Base-by-base conservation (phyloP, 345 rosid species). In the Populus davidiana region DNA sequence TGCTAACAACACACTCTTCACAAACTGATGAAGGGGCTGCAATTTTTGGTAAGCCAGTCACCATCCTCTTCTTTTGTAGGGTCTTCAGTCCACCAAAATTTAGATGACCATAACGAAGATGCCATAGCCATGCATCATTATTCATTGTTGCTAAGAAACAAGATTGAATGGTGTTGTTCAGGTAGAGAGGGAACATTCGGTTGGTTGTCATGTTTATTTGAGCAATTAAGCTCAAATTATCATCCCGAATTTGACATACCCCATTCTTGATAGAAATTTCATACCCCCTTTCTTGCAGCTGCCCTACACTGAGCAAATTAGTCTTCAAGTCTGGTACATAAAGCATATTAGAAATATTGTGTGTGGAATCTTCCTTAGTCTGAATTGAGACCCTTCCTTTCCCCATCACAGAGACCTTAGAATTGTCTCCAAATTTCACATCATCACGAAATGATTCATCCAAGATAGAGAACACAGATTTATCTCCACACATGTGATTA, bases 51-150 rank as follows among this genome's bases (percentile, higher is more conserved):
- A n/a, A n/a, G n/a, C n/a, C n/a, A n/a, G n/a, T n/a, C n/a, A n/a
- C n/a, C n/a, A n/a, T n/a, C n/a, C n/a, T n/a, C n/a, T n/a, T n/a
- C n/a, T n/a, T n/a, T n/a, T n/a, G n/a, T n/a, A n/a, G n/a, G n/a
- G n/a, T n/a, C n/a, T n/a, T n/a, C n/a, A n/a, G n/a, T n/a, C n/a
- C 27, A 3, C 70, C 70, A 23, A 33, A 39, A 11, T 39, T 77
- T 2, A 77, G 14, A 41, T 77, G 73, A 16, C 79, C 79, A 69
- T 39, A 70, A 10, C 59, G 7, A 2, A 35, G 0, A 41, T 77
- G 74, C 79, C 74, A 77, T 36, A 59, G 12, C 29, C 70, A 41
- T 11, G 41, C 41, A 38, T 38, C 41, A 38, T 38, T 38, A 38
- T 38, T 38, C 41, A 38, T 6, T 0, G 41, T 38, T 38, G 9